Percentiles rank a stretch among this genome's conserved stretches.
These are phyloP conservation scores for Sordaria brevicollis DNA, from an alignment of 495 filamentous ascomycete species.

Conservation along the genomic window DNA sequence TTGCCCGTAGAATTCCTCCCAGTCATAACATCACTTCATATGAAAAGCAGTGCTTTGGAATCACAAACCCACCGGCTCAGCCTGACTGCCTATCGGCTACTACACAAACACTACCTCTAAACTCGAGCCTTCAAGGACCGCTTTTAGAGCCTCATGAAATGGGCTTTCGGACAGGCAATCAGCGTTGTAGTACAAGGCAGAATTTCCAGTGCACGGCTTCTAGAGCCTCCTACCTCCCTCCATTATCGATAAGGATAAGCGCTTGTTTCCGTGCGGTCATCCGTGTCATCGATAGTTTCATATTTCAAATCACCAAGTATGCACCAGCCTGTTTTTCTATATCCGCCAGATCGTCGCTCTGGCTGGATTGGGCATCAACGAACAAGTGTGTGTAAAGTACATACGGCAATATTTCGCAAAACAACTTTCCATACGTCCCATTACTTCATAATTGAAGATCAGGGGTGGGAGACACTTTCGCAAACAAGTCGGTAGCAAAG, in stretches of 20 bases:
- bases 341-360: not conserved
- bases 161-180: not conserved
- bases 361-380: not conserved
- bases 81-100: not conserved
- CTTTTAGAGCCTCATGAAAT: not conserved
- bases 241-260: not conserved
- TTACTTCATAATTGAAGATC: not conserved
- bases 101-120: not conserved
- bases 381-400: not conserved
- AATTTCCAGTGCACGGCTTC: not conserved
- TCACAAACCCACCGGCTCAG: not conserved
- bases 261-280: not conserved
- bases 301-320: not conserved
- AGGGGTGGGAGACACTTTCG: not conserved
- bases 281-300: not conserved
- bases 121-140: not conserved
- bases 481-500: not conserved
- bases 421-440: not conserved
- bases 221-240: not conserved
- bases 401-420: not conserved
- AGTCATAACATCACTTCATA: not conserved
- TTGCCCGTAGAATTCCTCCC: not conserved
- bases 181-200: not conserved
- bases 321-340: not conserved
- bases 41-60: not conserved